Evolutionary conservation across 2,329 filamentous ascomycete species (phyloP).

Genomic region (Cylindrodendrum hubeiense): DNA sequence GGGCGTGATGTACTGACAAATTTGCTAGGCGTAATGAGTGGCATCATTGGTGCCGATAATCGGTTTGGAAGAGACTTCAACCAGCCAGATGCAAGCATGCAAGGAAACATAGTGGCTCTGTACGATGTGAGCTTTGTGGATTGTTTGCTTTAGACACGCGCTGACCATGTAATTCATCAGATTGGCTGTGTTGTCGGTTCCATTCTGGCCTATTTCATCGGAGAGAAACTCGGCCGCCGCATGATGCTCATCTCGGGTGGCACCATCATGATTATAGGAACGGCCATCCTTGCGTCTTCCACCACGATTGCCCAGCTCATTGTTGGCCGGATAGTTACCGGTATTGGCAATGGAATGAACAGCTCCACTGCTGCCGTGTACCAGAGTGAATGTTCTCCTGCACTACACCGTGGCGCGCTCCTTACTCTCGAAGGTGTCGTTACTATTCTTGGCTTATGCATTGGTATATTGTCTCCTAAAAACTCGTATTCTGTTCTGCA

Average conservation of each 20-base stretch:
- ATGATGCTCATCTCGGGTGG: constrained; percentile 33
- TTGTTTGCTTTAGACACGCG: no score
- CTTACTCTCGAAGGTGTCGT: constrained; percentile 16
- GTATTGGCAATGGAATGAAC: constrained; percentile 58
- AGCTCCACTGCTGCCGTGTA: constrained; percentile 47
- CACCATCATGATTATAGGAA: constrained; percentile 52
- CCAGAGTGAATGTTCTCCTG: constrained; percentile 15
- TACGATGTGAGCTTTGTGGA: no score
- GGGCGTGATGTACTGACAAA: no score
- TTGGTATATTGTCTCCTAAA: no score
- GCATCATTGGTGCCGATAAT: constrained; percentile 26
- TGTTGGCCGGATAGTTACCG: constrained; percentile 56
- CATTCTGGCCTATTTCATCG: constrained; percentile 23
- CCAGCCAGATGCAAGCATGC: constrained; percentile 22
- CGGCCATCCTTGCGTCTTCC: constrained; percentile 53
- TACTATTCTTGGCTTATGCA: constrained; percentile 21
- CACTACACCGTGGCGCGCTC: constrained; percentile 14
- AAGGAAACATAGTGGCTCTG: constrained; percentile 22
- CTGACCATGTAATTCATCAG: no score
- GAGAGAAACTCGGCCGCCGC: constrained; percentile 13
- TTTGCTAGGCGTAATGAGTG: not conserved
- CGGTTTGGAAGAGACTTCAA: constrained; percentile 27
- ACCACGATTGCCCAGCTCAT: constrained; percentile 53
- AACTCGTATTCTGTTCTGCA: no score
- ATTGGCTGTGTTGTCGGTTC: constrained; percentile 28